Base-by-base conservation (phyloP, 2,329 filamentous ascomycete species). In the Paraphaeosphaeria sporulosa region DNA sequence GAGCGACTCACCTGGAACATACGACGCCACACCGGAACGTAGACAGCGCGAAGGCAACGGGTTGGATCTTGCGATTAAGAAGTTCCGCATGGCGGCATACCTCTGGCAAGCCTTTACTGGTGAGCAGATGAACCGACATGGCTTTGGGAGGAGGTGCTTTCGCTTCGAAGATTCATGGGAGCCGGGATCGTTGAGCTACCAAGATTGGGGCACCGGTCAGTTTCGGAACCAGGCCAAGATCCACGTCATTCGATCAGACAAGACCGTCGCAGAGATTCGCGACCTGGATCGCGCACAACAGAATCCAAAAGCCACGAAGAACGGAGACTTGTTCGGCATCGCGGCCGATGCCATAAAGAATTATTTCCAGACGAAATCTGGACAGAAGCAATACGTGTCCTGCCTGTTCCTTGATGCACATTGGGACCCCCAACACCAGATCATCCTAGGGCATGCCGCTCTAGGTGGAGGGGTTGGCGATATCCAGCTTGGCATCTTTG, bases 21-120 rank as follows among this genome's bases (percentile, higher is more conserved):
- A 91, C 70, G 94, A 98, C 79, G 89, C 92, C 4, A 85, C 89
- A 17, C 93, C 93, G 0, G 88, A 92, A 57, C 87, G 91, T 51
- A 82, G 86, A 57, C 87, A 91, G 76, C 88, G 86, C 67, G 94
- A 96, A 82, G 94, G 92, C 19, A 96, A 97, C 76, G 86, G 85
- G 1, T 75, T 98, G 38, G 89, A 94, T 12, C 88, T 87, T 8
- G 95, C 95, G 0, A 85, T 96, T 54, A 88, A 87, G 71, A 99
- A 99, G 76, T 97, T 95, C 75, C 88, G 94, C 64, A 97, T 96
- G 91, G 90, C 93, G 19, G 94, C 93, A 25, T 97, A 98, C 75
- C 83, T 98, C 15, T 98, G 95, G 94, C 95, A 99, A 76, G 93
- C 94, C 8, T 98, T 96, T 72, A 98, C 94, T 0, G 93, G 92